phyloP scores from a whole-genome alignment of 2,329 filamentous ascomycete species.

The Penicillium olsonii region DNA sequence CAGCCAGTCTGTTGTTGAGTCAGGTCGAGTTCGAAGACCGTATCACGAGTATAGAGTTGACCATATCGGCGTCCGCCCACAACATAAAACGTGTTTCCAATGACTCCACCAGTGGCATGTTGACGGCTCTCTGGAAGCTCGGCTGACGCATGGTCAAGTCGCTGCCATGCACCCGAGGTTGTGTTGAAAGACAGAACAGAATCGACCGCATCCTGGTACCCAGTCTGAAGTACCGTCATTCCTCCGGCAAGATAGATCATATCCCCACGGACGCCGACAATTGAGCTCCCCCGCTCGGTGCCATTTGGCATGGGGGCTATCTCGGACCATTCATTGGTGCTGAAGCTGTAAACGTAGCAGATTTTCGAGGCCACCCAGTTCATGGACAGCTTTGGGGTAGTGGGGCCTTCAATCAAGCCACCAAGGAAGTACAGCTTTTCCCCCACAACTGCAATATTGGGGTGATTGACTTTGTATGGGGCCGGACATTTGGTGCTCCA shows the following conservation, averaged over 20 bases:
- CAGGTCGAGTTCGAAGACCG: too few relatives aligned
- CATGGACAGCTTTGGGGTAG: too few relatives aligned
- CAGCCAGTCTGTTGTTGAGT: too few relatives aligned
- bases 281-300: conserved; percentile 34
- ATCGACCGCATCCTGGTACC: conserved; percentile 23
- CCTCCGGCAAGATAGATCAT: conserved; percentile 45
- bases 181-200: too few relatives aligned
- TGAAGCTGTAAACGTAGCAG: conserved; percentile 33
- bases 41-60: too few relatives aligned
- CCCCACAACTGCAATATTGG: too few relatives aligned
- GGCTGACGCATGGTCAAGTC: conserved; percentile 24
- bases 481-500: not conserved
- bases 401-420: too few relatives aligned
- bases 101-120: conserved; percentile 35
- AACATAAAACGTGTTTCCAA: conserved; percentile 16
- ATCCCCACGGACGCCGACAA: conserved; percentile 31
- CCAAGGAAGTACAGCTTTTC: too few relatives aligned
- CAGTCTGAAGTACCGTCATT: conserved; percentile 25
- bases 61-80: too few relatives aligned
- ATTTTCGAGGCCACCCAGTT: conserved; percentile 2
- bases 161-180: conserved; percentile 15
- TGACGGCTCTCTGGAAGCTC: conserved; percentile 39
- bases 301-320: conserved; percentile 31
- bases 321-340: conserved; percentile 27
- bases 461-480: conserved; percentile 6